Percentiles rank a stretch among this genome's conserved stretches.
These are phyloP conservation scores for Leccinum subfulvum DNA, from an alignment of 1,284 basidiomycete species.

Conservation along the genomic window DNA sequence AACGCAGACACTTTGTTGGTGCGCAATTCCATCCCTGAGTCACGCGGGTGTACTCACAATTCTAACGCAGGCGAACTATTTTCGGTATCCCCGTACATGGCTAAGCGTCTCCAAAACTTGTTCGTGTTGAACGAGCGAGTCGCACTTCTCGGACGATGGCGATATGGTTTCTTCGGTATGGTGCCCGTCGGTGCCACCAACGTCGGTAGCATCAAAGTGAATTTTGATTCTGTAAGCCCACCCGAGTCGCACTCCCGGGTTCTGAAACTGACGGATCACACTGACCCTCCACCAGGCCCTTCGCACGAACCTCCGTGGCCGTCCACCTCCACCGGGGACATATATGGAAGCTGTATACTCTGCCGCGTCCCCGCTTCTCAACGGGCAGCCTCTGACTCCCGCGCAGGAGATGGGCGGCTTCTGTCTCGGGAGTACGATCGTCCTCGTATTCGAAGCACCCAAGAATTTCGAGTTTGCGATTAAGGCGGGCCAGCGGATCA, in stretches of 20 bases:
- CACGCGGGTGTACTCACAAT: background rate
- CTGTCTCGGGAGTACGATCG: slow-evolving; percentile 92
- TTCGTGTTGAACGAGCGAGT: slow-evolving; percentile 98
- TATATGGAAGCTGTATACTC: slow-evolving; percentile 92
- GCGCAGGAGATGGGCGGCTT: slow-evolving; percentile 99
- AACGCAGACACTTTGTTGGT: slow-evolving; percentile 92
- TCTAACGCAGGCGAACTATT: slow-evolving; percentile 77
- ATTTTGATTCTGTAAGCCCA: slow-evolving; percentile 81
- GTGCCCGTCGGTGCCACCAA: slow-evolving; percentile 98
- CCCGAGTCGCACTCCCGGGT: background rate
- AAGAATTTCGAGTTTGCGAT: slow-evolving; percentile 79
- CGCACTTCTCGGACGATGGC: slow-evolving; percentile 94
- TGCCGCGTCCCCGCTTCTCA: slow-evolving; percentile 75
- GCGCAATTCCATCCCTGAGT: slow-evolving; percentile 19
- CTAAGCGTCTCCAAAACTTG: slow-evolving; percentile 85
- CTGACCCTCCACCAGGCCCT: slow-evolving; percentile 48
- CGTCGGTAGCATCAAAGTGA: slow-evolving; percentile 94
- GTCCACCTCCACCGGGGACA: slow-evolving; percentile 80
- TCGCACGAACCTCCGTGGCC: slow-evolving; percentile 79
- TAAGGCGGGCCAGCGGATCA: slow-evolving; percentile 83
- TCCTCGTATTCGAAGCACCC: slow-evolving; percentile 96
- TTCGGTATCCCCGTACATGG: slow-evolving; percentile 96
- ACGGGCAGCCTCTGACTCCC: slow-evolving; percentile 83
- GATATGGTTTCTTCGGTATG: slow-evolving; percentile 96
- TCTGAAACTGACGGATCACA: slow-evolving; percentile 4